A percentile compares a stretch with the other conserved stretches of the same genome.
These are phyloP conservation scores for Eucalyptus regnans DNA, from an alignment of 345 rosid genomes.

Conservation along the genomic window DNA sequence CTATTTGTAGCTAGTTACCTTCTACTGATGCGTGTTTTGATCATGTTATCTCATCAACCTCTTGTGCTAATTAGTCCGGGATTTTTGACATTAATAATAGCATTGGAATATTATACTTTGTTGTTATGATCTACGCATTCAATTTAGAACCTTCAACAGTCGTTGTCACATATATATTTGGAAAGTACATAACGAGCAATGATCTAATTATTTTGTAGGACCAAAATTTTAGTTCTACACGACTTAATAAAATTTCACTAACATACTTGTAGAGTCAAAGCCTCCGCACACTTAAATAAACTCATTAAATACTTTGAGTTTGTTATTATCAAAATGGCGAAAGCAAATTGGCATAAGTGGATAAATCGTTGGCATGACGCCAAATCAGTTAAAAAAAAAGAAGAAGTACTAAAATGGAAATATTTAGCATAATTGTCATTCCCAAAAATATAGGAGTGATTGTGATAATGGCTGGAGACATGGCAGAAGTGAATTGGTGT, in stretches of 20 bases:
- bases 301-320: not conserved
- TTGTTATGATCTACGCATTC: not conserved
- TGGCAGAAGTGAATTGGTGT: not conserved
- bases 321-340: not conserved
- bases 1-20: not conserved
- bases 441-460: not conserved
- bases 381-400: not conserved
- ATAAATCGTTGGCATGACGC: not conserved
- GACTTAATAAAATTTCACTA: not conserved
- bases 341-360: not conserved
- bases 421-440: not conserved
- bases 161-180: not conserved
- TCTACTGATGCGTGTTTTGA: not conserved
- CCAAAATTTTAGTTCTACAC: not conserved
- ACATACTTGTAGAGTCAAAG: not conserved
- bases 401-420: not conserved
- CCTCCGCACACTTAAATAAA: not conserved
- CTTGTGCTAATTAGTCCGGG: not conserved
- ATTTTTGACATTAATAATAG: no score
- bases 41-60: not conserved
- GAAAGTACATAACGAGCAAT: not conserved
- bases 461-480: not conserved
- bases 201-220: not conserved
- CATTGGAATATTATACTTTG: not conserved
- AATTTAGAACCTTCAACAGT: not conserved